Conservation (phyloP, 768 basidiomycete species). For the Lepiota venenata region DNA sequence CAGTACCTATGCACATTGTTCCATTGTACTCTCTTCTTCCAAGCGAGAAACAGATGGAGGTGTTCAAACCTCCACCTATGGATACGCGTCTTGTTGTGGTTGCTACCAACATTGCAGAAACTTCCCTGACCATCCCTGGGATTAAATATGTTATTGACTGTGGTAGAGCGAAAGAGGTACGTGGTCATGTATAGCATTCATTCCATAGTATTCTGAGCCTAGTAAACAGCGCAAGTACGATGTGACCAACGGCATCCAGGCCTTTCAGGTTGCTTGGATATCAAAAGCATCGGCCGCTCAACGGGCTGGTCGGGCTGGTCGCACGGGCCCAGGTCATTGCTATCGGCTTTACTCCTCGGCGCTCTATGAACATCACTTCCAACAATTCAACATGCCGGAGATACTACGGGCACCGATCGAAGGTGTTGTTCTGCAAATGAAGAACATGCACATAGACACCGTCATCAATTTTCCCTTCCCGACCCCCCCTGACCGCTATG, state of each 20-base stretch:
- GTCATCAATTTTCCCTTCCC: slow-evolving; percentile 99
- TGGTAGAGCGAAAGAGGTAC: slow-evolving; percentile 91
- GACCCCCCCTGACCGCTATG: slow-evolving; percentile 81
- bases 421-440: slow-evolving; percentile 97
- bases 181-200: slow-evolving; percentile 1
- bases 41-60: slow-evolving; percentile 92
- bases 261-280: slow-evolving; percentile 91
- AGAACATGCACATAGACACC: slow-evolving; percentile 96
- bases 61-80: slow-evolving; percentile 81
- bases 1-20: slow-evolving; percentile 92
- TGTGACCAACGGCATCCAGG: slow-evolving; percentile 75
- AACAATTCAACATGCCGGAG: slow-evolving; percentile 84
- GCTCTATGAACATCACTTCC: slow-evolving; percentile 90
- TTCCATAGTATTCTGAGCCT: background rate
- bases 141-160: slow-evolving; percentile 98
- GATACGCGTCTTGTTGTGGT: slow-evolving; percentile 88
- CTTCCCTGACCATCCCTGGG: slow-evolving; percentile 93
- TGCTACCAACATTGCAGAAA: slow-evolving; percentile 95
- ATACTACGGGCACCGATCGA: slow-evolving; percentile 96
- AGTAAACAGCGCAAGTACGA: slow-evolving; percentile 75
- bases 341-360: slow-evolving; percentile 97
- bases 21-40: slow-evolving; percentile 92
- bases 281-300: slow-evolving; percentile 95
- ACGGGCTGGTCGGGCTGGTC: slow-evolving; percentile 93
- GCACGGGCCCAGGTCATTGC: slow-evolving; percentile 97